Conservation (phyloP, 441 rosid species). For the Populus hybrid region DNA sequence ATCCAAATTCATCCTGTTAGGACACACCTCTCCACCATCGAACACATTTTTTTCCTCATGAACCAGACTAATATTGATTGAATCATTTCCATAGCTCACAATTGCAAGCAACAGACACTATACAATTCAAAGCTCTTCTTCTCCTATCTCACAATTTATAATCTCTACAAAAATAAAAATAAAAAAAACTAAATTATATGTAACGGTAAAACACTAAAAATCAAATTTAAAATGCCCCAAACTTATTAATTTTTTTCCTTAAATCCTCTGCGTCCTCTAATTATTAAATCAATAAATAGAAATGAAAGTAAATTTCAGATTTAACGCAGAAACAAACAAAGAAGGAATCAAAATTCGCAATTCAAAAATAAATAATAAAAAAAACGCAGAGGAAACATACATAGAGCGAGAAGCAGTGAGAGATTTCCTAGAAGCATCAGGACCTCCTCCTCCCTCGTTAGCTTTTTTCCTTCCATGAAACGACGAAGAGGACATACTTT, state of each 20-base stretch:
- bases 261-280: neutral
- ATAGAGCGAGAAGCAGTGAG: constrained; percentile 57
- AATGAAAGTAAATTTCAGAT: neutral
- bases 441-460: constrained; percentile 28
- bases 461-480: constrained; percentile 50
- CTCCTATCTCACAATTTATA: neutral
- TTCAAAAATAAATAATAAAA: neutral
- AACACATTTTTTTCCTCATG: neutral
- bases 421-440: constrained; percentile 59
- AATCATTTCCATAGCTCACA: neutral
- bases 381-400: constrained; percentile 33
- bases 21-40: neutral
- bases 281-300: neutral
- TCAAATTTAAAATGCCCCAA: neutral
- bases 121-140: neutral
- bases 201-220: neutral
- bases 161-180: neutral
- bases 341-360: neutral
- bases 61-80: neutral
- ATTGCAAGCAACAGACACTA: neutral
- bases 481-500: constrained; percentile 53
- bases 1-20: neutral
- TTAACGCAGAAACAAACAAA: neutral
- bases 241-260: neutral
- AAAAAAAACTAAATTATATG: neutral